phyloP scores from a whole-genome alignment of 1,284 basidiomycete species.

The Malassezia equina region DNA sequence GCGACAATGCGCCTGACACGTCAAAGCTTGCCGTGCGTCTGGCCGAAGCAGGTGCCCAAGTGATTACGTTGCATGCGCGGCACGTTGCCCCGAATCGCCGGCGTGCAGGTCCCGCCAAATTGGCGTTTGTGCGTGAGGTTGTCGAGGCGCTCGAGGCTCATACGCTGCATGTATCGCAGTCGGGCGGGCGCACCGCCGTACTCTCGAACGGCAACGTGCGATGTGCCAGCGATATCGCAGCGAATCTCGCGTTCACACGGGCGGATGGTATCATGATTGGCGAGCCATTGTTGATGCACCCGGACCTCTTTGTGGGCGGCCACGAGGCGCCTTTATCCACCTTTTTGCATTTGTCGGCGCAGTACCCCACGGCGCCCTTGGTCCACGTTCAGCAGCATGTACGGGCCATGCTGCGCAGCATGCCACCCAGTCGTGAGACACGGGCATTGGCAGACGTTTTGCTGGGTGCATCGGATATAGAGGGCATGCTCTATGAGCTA shows the following conservation, averaged over 20 bases:
- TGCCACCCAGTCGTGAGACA: conserved; percentile 9
- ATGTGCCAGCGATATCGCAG: conserved; percentile 54
- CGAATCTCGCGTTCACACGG: conserved; percentile 56
- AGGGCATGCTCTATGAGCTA: not conserved
- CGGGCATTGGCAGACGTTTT: conserved; percentile 5
- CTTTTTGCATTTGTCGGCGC: conserved; percentile 3
- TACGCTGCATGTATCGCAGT: conserved; percentile 39
- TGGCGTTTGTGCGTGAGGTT: conserved; percentile 56
- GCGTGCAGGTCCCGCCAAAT: conserved; percentile 60
- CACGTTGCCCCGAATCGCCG: conserved; percentile 60
- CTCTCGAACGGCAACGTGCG: conserved; percentile 68
- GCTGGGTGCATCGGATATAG: not conserved
- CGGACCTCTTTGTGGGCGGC: conserved; percentile 47
- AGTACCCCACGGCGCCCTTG: conserved; percentile 4
- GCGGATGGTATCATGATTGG: conserved; percentile 69
- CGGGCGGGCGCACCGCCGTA: conserved; percentile 52
- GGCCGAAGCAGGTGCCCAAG: conserved; percentile 57
- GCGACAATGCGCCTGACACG: conserved; percentile 54
- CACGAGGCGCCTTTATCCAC: not conserved
- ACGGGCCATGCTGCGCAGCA: conserved; percentile 8
- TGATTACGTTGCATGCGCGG: conserved; percentile 63
- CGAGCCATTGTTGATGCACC: conserved; percentile 61
- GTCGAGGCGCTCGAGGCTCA: conserved; percentile 48
- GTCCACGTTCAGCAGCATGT: conserved; percentile 11
- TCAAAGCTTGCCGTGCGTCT: conserved; percentile 55